Evolutionary conservation across 768 basidiomycete species (phyloP), one percentile per base, ranked within the genome.

Genomic region (Leccinellum albellum): DNA sequence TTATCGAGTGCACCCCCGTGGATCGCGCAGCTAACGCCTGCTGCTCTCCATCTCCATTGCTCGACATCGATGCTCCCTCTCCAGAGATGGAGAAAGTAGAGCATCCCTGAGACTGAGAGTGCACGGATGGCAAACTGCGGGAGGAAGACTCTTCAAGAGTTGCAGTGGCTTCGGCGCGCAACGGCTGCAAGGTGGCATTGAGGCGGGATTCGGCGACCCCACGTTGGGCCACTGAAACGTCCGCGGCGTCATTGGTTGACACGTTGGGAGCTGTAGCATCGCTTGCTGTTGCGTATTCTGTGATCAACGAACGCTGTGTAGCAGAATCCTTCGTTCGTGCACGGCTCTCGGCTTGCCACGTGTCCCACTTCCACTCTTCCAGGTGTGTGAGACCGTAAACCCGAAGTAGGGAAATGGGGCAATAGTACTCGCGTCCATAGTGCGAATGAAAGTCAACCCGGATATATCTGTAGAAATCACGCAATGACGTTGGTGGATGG

Each of bases 371-470:
- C 85, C 91, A 98, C 64, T 94, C 85, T 60, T 98, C 95, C 61
- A 98, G 85, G 74, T 98, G 94, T 1, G 94, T 98, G 53, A 96
- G 84, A 6, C 97, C 97, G 60, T 94, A 98, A 1, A 97, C 94
- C 28, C 94, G 87, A 17, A 98, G 80, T 1, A 98, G 82, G 0
- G 91, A 94, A 17, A 98, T 79, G 0, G 97, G 97, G 66, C 97
- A 99, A 70, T 94, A 98, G 74, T 89, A 98, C 72, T 99, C 97
- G 65, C 84, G 89, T 20, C 94, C 91, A 64, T 97, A 98, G 67
- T 94, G 89, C 0, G 91, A 89, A 50, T 89, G 82, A 69, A 99
- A 98, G 71, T 98, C 94, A 66, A 99, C 83, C 2, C 95, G 87
- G 56, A 99, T 85, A 68, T 88, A 98, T 14, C 95, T 88, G 71